Evolutionary conservation across 345 rosid species (phyloP), one percentile per base, ranked within the genome.

Genomic region (Eucalyptus erythrocorys): DNA sequence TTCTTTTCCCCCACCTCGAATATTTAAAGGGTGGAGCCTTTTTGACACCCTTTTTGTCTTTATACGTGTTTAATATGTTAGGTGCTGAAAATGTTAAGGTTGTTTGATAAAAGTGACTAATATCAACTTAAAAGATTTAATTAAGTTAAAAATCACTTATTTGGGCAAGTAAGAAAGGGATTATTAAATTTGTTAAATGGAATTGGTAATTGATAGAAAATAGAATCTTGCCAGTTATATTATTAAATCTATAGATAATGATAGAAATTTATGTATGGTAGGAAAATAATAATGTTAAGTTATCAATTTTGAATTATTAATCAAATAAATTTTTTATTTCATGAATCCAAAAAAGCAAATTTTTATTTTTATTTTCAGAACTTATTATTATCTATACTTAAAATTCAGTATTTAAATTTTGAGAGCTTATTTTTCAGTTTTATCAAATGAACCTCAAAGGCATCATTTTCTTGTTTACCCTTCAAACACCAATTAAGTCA

Each of bases 1-100:
- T 13, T n/a, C 76, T 30, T 64, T 30, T 7, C 37, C 32, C 27
- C 66, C 0, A 2, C 15, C 66, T 10, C 0, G 4, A 64, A 13
- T 5, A 30, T 30, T 30, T 64, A 30, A 64, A 64, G 37, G 37
- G 71, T 2, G 34, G 10, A 7, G 1, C 4, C 37, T 1, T 57
- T 57, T 53, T 9, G 27, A 53, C 59, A 19, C 68, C 30, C 7
- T 12, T 59, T 59, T 59, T 13, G 68, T 30, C 68, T 59, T 30
- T 64, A 13, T 30, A 30, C 17, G 30, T 64, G 71, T 30, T 59
- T 59, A 26, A 26, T 59, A n/a, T 6, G 32, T 61, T 61, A 30
- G 13, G 9, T 61, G 71, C 71, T 61, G 34, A 6, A 64, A n/a
- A 14, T 32, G 37, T 66, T 15, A n/a, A 64, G 76, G 76, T n/a